Conservation (phyloP, 2,329 filamentous ascomycete species). For the Elsinoe fawcettii region DNA sequence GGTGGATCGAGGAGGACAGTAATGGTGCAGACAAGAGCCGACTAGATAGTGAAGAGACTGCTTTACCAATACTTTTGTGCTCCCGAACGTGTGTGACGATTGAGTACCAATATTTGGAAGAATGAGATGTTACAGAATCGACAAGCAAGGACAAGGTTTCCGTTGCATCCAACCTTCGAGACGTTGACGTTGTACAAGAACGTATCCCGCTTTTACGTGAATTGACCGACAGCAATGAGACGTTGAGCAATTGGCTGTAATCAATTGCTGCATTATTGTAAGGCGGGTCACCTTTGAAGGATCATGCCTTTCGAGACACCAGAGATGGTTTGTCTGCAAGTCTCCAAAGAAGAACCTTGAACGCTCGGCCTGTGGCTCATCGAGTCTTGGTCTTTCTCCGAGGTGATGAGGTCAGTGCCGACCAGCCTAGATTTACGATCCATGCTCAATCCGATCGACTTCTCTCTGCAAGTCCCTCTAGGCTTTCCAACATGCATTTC, state of each 20-base stretch:
- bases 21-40: slow-evolving; percentile 12
- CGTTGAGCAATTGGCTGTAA: neutral
- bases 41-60: slow-evolving; percentile 11
- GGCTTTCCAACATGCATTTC: neutral
- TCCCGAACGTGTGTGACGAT: neutral
- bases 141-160: neutral
- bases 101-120: neutral
- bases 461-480: neutral
- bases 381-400: neutral
- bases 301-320: neutral
- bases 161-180: neutral
- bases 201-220: neutral
- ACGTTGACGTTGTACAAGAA: slow-evolving; percentile 3
- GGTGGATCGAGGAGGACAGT: slow-evolving; percentile 8
- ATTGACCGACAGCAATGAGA: neutral
- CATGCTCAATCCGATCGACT: neutral
- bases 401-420: neutral
- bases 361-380: slow-evolving; percentile 1
- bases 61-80: slow-evolving; percentile 1
- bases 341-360: neutral
- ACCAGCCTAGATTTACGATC: neutral
- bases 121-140: neutral
- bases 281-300: too few relatives aligned
- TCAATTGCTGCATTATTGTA: neutral
- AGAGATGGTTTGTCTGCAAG: neutral